phyloP scores from a whole-genome alignment of 768 basidiomycete genomes.

The Serendipita indica region DNA sequence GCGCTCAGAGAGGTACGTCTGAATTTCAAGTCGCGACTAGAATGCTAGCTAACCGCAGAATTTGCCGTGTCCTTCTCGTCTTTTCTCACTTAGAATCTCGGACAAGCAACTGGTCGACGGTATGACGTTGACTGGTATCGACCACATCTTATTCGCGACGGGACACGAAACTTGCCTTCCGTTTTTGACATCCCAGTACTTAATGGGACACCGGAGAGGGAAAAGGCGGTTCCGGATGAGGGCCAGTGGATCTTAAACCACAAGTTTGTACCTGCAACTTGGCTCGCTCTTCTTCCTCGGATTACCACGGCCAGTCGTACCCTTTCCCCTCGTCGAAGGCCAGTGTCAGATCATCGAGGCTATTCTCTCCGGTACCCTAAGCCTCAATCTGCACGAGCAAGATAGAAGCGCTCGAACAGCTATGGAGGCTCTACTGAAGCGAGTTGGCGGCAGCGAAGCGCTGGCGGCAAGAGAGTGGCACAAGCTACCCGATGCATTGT shows the following conservation, averaged over 20 bases:
- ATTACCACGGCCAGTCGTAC: conserved; percentile 41
- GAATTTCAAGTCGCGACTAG: too few relatives aligned
- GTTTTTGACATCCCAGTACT: conserved; percentile 31
- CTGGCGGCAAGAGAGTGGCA: conserved; percentile 31
- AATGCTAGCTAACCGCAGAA: too few relatives aligned
- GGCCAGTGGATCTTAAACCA: conserved; percentile 30
- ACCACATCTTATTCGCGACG: conserved; percentile 58
- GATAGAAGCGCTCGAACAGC: conserved; percentile 23
- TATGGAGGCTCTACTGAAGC: neutral
- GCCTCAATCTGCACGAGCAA: neutral
- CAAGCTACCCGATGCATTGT: conserved; percentile 33
- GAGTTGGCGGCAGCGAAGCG: conserved; percentile 20
- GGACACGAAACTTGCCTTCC: conserved; percentile 55
- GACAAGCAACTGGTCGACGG: conserved; percentile 60
- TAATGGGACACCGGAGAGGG: conserved; percentile 26
- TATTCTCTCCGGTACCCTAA: conserved; percentile 28
- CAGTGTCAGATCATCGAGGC: conserved; percentile 53
- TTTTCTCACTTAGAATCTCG: too few relatives aligned
- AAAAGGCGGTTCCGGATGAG: neutral
- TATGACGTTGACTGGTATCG: conserved; percentile 36
- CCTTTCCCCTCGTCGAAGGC: conserved; percentile 64
- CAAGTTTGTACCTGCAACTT: conserved; percentile 41
- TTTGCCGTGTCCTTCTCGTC: too few relatives aligned
- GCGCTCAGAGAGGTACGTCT: too few relatives aligned
- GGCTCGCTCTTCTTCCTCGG: conserved; percentile 51